Evolutionary conservation across 495 filamentous ascomycete genomes (phyloP).

Genomic region (Penicillium dipodomyicola): DNA sequence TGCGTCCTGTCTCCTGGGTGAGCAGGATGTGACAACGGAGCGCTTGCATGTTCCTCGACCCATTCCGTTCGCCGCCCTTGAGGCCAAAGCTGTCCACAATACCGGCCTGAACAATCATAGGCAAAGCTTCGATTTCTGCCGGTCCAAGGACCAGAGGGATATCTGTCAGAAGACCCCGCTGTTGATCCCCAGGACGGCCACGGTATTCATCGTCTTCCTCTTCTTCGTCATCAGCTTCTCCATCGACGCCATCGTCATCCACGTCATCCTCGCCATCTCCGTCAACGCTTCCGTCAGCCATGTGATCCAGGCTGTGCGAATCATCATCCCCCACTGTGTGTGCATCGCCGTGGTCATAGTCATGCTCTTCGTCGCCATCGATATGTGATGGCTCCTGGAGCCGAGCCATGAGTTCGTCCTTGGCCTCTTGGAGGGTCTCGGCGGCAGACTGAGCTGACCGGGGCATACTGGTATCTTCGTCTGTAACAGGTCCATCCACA

Average conservation of each 20-base stretch:
- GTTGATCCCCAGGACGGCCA: slow-evolving; percentile 75
- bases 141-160: slow-evolving; percentile 92
- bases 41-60: slow-evolving; percentile 75
- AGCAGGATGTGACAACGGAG: slow-evolving; percentile 84
- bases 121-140: slow-evolving; percentile 88
- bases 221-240: slow-evolving; percentile 27
- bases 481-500: slow-evolving; percentile 39
- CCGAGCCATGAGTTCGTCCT: slow-evolving; percentile 58
- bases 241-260: slow-evolving; percentile 31
- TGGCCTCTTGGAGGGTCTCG: slow-evolving; percentile 53
- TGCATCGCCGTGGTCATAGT: slow-evolving; percentile 50
- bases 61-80: slow-evolving; percentile 53
- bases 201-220: slow-evolving; percentile 76
- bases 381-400: slow-evolving; percentile 51
- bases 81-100: slow-evolving; percentile 60
- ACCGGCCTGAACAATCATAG: slow-evolving; percentile 90
- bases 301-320: slow-evolving; percentile 43
- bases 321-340: slow-evolving; percentile 49
- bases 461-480: slow-evolving; percentile 51
- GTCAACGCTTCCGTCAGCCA: slow-evolving; percentile 55
- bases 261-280: slow-evolving; percentile 68
- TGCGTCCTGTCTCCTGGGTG: slow-evolving; percentile 80
- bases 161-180: slow-evolving; percentile 84
- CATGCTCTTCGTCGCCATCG: slow-evolving; percentile 40
- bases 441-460: slow-evolving; percentile 55